phyloP scores from a whole-genome alignment of 371 early-diverging fungal species.

The Umbelopsis sp. region DNA sequence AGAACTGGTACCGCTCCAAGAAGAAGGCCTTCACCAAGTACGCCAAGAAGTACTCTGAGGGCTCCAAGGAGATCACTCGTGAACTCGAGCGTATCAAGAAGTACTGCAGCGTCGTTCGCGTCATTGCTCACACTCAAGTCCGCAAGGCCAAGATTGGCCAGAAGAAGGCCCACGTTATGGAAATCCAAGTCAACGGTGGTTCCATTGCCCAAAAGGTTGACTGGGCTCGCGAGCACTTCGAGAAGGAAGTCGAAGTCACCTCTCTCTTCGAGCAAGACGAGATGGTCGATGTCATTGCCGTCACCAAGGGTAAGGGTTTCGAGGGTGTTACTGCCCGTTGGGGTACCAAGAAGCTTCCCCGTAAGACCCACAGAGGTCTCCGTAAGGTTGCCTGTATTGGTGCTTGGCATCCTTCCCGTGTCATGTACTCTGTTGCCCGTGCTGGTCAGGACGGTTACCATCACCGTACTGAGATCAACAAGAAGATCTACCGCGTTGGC shows the following conservation, averaged over 20 bases:
- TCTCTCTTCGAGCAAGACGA: constrained; percentile 98
- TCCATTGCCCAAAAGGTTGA: constrained; percentile 97
- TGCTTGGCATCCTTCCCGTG: constrained; percentile 99
- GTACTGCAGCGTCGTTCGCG: constrained; percentile 98
- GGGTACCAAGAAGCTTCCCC: constrained; percentile 99
- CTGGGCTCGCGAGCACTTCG: constrained; percentile 97
- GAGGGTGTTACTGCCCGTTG: constrained; percentile 99
- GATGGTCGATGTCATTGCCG: constrained; percentile 98
- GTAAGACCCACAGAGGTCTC: constrained; percentile 99
- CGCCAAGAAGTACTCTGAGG: constrained; percentile 95
- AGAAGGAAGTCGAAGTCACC: constrained; percentile 92
- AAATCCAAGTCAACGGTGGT: constrained; percentile 99
- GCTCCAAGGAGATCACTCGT: constrained; percentile 86
- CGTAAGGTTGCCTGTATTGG: constrained; percentile 99
- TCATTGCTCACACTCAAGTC: constrained; percentile 98
- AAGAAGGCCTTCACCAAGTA: constrained; percentile 99
- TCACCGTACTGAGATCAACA: constrained; percentile 99
- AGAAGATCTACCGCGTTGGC: constrained; percentile 99
- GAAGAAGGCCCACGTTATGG: constrained; percentile 99
- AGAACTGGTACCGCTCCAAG: constrained; percentile 99
- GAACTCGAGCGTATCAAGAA: constrained; percentile 98
- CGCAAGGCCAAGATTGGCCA: constrained; percentile 93
- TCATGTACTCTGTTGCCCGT: constrained; percentile 99
- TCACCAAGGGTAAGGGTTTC: constrained; percentile 99
- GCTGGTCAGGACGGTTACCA: constrained; percentile 99